Evolutionary conservation across 2,329 filamentous ascomycete species (phyloP), one percentile per base, ranked within the genome.

Genomic region (Monilinia polystroma): DNA sequence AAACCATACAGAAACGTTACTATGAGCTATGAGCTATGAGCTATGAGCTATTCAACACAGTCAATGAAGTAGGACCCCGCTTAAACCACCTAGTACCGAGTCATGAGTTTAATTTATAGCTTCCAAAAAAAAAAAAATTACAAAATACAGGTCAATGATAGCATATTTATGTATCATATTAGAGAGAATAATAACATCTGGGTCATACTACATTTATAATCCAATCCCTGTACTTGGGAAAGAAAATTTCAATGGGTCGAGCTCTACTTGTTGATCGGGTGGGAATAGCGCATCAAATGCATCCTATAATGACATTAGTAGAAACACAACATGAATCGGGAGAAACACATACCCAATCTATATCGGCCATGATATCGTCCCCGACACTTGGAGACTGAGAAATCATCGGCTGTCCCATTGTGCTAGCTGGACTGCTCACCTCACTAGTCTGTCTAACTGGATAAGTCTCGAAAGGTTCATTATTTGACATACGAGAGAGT

Each of bases 301-400:
- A 59, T 75, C 75, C 73, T 65, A 26, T n/a, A 4, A 71, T 47
- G 12, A 41, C 29, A 16, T 47, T 14, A 53, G 38, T 16, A 18
- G 59, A 29, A n/a, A 26, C 1, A 51, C 14, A 60, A 12, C n/a
- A 14, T 23, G 23, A 23, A 60, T 63, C 23, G 43, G 53, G 26
- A 62, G 68, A 51, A 29, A 80, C 85, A 79, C 77, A 89, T 87
- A 58, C 63, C 87, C 87, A 90, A 71, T 90, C 87, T 70, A 90
- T 85, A 66, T 85, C 84, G 52, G 86, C 77, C 76, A 82, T 80
- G 49, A 79, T 71, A 69, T 77, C 77, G 68, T 72, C 76, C 29
- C 47, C 32, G 3, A 51, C 20, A 35, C 23, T 56, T 45, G 29
- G 7, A 51, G 52, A 32, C 35, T 35, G 52, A 41, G 59, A 32